These are phyloP conservation scores for Colletotrichum sp. DNA, from an alignment of 2,329 filamentous ascomycete species.

Conservation along the genomic window DNA sequence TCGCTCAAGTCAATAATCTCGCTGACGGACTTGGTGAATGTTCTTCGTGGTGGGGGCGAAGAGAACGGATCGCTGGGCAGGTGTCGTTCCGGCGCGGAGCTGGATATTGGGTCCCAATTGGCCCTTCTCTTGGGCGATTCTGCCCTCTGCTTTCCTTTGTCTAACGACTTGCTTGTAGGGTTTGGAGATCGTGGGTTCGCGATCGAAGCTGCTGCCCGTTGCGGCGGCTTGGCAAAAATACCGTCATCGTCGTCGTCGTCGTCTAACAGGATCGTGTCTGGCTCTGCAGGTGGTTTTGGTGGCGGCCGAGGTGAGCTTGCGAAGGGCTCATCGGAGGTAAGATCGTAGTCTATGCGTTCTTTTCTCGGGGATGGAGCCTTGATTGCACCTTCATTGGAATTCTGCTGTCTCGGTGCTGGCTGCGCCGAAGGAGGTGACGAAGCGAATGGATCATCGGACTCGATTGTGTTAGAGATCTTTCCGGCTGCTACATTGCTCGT, in stretches of 20 bases:
- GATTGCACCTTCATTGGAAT: slow-evolving; percentile 24
- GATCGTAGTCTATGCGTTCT: background rate
- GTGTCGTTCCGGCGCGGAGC: slow-evolving; percentile 49
- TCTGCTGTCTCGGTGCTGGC: slow-evolving; percentile 13
- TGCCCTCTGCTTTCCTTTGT: slow-evolving; percentile 7
- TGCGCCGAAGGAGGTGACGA: slow-evolving; percentile 24
- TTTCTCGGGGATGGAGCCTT: background rate
- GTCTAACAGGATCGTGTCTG: background rate
- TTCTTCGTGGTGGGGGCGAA: background rate
- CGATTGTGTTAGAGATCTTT: background rate
- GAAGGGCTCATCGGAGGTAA: slow-evolving; percentile 23
- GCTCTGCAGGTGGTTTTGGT: background rate
- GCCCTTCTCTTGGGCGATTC: slow-evolving; percentile 27
- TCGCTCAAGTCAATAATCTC: slow-evolving; percentile 41
- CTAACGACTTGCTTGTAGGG: background rate
- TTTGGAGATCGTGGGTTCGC: background rate
- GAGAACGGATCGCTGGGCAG: slow-evolving; percentile 6
- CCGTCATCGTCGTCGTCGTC: background rate
- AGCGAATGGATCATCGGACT: slow-evolving; percentile 21
- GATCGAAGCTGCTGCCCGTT: background rate
- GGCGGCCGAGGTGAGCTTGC: slow-evolving; percentile 24
- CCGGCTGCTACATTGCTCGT: background rate
- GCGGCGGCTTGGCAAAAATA: background rate
- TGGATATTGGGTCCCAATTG: slow-evolving; percentile 57
- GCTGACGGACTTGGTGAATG: background rate